phyloP scores from a whole-genome alignment of 306 rosid species.

The Calophaca sinica region DNA sequence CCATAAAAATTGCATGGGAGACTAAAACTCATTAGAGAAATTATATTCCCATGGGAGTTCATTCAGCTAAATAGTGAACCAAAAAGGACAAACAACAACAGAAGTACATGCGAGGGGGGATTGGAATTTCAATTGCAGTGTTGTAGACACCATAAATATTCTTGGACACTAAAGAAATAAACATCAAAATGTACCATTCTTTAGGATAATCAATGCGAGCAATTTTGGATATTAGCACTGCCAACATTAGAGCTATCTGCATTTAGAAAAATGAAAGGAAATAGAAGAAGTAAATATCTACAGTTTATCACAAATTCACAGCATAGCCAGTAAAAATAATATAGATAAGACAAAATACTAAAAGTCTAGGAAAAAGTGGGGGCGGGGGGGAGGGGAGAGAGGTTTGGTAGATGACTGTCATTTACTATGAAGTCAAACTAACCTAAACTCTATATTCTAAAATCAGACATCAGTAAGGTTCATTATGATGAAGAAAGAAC shows the following conservation, averaged over 20 bases:
- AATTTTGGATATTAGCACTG: slow-evolving; percentile 91
- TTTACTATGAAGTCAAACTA: slow-evolving; percentile 20
- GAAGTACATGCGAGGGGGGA: not conserved
- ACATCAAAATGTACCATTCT: slow-evolving; percentile 74
- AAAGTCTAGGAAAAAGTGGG: not conserved
- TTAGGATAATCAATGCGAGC: slow-evolving; percentile 95
- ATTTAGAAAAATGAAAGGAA: slow-evolving; percentile 39
- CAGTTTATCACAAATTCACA: slow-evolving; percentile 26
- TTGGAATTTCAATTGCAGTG: slow-evolving; percentile 33
- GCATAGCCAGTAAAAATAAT: slow-evolving; percentile 25
- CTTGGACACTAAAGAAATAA: slow-evolving; percentile 34
- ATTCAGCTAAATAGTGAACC: slow-evolving; percentile 10
- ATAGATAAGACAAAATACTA: not conserved
- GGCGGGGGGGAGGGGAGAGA: not conserved
- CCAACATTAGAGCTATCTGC: slow-evolving; percentile 90
- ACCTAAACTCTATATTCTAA: slow-evolving; percentile 7
- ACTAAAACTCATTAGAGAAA: slow-evolving; percentile 18
- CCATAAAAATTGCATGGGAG: not conserved
- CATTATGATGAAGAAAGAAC: not conserved
- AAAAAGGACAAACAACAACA: not conserved
- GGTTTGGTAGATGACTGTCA: slow-evolving; percentile 1
- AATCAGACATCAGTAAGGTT: slow-evolving; percentile 8
- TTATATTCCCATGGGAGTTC: slow-evolving; percentile 13
- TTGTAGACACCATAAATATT: slow-evolving; percentile 4
- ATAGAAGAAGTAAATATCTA: slow-evolving; percentile 42